Evolutionary conservation across 495 filamentous ascomycete species (phyloP), one percentile per base, ranked within the genome.

Genomic region (Pyronema domesticum): DNA sequence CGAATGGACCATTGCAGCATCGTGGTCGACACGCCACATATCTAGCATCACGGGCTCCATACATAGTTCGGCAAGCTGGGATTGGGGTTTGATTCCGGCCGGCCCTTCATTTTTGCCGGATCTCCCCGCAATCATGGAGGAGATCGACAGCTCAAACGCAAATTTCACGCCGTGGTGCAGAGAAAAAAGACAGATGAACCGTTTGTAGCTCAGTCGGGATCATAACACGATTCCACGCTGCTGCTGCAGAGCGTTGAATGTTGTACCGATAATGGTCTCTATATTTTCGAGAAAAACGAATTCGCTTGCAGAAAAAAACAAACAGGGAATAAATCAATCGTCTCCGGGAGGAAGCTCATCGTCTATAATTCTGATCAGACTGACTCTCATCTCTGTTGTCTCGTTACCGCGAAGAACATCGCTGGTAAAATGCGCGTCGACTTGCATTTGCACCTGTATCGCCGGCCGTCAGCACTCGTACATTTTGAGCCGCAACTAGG

Each of bases 301-400:
- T 51, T 51, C 34, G 48, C 17, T 35, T 51, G 8, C 13, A 13
- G 6, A 51, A 51, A 3, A 3, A 51, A 13, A 51, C 1, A 30
- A 30, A 30, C 23, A 30, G 5, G 1, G 23, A 30, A 30, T 30
- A 51, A 33, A 17, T 53, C 37, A 53, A 43, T 98, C 91, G 62
- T 96, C 93, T 61, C 95, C 89, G 13, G 85, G 88, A 23, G 91
- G 91, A 75, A 98, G 78, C 68, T 98, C 91, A 68, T 98, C 91
- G 61, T 98, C 91, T 60, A 98, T 95, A 66, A 93, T 94, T 65
- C 91, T 78, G 58, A 95, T 78, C 57, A 98, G 72, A 34, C 85
- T 84, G 65, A 98, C 81, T 64, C 91, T 77, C 86, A 98, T 95
- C 75, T 98, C 91, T 1, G 91, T 96, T 15, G 83, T 86, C 67